Evolutionary conservation across 768 basidiomycete species (phyloP).

Genomic region (Naganishia randhawae): DNA sequence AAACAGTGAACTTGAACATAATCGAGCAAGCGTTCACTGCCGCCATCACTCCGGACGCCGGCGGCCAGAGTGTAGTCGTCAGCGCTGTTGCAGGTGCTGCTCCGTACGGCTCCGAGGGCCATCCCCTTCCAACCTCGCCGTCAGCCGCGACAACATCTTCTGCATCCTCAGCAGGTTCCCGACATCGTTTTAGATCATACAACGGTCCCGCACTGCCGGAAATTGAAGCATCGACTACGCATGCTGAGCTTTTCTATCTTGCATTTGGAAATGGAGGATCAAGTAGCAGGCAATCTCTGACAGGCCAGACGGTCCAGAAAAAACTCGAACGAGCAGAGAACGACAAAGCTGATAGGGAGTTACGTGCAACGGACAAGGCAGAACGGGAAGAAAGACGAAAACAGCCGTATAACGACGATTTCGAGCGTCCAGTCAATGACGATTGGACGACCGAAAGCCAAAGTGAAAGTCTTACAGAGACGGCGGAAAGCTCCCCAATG

Average conservation of each 20-base stretch:
- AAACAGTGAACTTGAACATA: not conserved
- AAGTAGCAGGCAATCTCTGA: constrained; percentile 21
- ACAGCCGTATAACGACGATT: constrained; percentile 1
- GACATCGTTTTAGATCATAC: constrained; percentile 18
- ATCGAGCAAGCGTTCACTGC: constrained; percentile 13
- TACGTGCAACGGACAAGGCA: not conserved
- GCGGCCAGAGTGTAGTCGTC: not conserved
- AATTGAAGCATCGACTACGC: not conserved
- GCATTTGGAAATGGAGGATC: constrained; percentile 23
- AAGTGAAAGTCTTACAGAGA: not conserved
- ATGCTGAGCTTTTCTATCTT: constrained; percentile 25
- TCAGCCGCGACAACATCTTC: not conserved
- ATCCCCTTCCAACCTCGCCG: not conserved
- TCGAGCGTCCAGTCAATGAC: constrained; percentile 6
- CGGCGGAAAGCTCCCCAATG: not conserved
- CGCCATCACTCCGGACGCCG: not conserved
- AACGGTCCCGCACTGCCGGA: constrained; percentile 13
- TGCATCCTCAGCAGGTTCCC: not conserved
- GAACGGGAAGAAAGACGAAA: constrained; percentile 5
- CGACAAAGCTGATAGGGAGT: not conserved
- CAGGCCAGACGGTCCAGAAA: constrained; percentile 1
- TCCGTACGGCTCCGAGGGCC: too few relatives aligned
- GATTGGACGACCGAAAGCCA: constrained; percentile 13
- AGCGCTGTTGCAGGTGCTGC: not conserved
- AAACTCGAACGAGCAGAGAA: constrained; percentile 13